A percentile compares a stretch with the other conserved stretches of the same genome.
These are phyloP conservation scores for Cardamine resedifolia DNA, from an alignment of 345 rosid species.

Conservation along the genomic window DNA sequence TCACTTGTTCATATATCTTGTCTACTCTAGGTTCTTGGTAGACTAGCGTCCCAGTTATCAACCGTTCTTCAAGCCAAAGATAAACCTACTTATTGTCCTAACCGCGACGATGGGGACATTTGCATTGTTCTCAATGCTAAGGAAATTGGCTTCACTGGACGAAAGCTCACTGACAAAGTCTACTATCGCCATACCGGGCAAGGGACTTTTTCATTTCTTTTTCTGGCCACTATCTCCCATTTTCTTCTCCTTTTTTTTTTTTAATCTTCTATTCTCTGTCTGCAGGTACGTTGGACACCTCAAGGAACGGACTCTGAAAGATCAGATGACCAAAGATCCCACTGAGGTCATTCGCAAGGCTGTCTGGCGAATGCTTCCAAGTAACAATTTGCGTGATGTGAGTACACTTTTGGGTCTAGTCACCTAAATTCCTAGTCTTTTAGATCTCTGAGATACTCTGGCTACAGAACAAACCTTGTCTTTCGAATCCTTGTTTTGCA, in stretches of 20 bases:
- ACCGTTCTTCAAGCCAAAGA: conserved; percentile 95
- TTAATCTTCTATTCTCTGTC: conserved; percentile 2
- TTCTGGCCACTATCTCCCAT: not conserved
- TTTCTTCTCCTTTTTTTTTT: not conserved
- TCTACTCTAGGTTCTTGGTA: conserved; percentile 72
- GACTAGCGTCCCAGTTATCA: conserved; percentile 91
- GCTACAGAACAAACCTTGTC: not conserved
- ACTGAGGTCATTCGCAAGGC: conserved; percentile 99
- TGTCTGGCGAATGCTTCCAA: conserved; percentile 95
- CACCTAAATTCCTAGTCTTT: not conserved
- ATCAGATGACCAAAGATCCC: conserved; percentile 92
- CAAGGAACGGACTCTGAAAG: conserved; percentile 90
- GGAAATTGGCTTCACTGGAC: conserved; percentile 78
- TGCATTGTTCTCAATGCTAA: conserved; percentile 97
- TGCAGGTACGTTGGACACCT: conserved; percentile 85
- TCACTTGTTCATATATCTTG: not conserved
- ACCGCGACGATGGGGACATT: conserved; percentile 95
- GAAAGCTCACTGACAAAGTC: conserved; percentile 89
- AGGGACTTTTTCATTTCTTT: conserved; percentile 25
- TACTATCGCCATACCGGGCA: conserved; percentile 96
- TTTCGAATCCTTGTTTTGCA: no score
- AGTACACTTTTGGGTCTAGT: conserved; percentile 26
- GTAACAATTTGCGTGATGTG: conserved; percentile 92
- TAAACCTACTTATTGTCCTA: conserved; percentile 86
- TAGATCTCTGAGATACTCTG: not conserved